Evolutionary conservation across 371 early-diverging fungal genomes (phyloP), one percentile per base, ranked within the genome.

Genomic region (Smittium mucronatum): DNA sequence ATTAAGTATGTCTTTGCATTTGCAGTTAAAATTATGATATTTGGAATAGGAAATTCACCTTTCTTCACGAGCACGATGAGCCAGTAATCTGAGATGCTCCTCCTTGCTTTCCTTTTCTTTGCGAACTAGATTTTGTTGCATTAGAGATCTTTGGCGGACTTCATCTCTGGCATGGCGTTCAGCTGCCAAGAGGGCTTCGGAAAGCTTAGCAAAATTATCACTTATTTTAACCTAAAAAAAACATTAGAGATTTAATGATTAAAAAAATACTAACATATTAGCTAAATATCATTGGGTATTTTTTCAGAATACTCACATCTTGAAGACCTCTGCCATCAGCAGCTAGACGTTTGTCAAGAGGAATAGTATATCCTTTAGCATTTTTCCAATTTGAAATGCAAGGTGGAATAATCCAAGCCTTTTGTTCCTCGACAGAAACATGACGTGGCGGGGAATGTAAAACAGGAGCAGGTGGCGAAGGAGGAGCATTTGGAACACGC

Each of bases 301-400:
- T n/a, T n/a, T n/a, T n/a, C n/a, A n/a, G n/a, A n/a, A n/a, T 33
- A 15, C 16, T 61, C 26, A 61, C 82, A 68, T 95, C 93, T 80
- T 96, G 93, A 58, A 95, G 71, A 2, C 97, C 97, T 73, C 96
- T 89, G 29, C 95, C 97, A 78, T 98, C 97, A 16, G 94, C 91
- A 8, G 98, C 98, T 71, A 98, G 81, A 58, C 98, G 91, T 81
- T 97, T 97, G 78, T 98, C 97, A 58, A 98, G 82, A 15, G 98
- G 93, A 71, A 98, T 95, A 28, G 97, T 96, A 76, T 92, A 97
- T 67, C 98, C 98, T 76, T 97, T 95, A 65, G 94, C 90, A 81
- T 98, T 98, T 82, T 97, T 98, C 98, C 98, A 98, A 80, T 95
- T 97, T 70, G 93, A 92, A 58, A 98, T 93, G 73, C 93, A 94